Evolutionary conservation across 1,284 basidiomycete genomes (phyloP), one percentile per base, ranked within the genome.

Genomic region (Marasmius fiardii): DNA sequence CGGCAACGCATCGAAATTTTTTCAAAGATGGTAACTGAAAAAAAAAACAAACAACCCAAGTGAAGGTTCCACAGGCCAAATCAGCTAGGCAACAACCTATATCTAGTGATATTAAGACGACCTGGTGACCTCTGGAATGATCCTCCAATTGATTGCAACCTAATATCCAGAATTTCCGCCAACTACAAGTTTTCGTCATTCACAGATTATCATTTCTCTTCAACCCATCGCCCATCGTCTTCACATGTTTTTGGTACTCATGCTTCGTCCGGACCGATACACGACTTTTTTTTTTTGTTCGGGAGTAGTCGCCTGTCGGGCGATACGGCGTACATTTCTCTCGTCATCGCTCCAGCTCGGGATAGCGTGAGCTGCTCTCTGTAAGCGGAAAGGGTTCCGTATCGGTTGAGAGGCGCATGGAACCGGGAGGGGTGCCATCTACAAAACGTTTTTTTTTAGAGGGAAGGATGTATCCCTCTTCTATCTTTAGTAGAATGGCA

Each of bases 311-410:
- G 53, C 8, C n/a, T n/a, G 63, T 59, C 44, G 62, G 60, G 1
- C 63, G 61, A 51, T n/a, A n/a, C n/a, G n/a, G n/a, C n/a, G n/a
- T 59, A 55, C 6, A 64, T 61, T 49, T 64, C 63, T 24, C 54
- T 8, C 60, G 60, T 5, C 16, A 21, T 6, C 55, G 24, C 35
- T 57, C 53, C 47, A 64, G 18, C 16, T 45, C 52, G n/a, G 4
- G 50, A 26, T 12, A 61, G n/a, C n/a, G n/a, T n/a, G n/a, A n/a
- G n/a, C n/a, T n/a, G n/a, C n/a, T 61, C 50, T 61, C 21, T 0
- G 55, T 16, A 5, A 58, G 44, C 16, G 31, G 60, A n/a, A 11
- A 59, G 59, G 4, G 28, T 10, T 31, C 20, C 10, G 24, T n/a
- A n/a, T n/a, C n/a, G n/a, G n/a, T n/a, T 12, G 5, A 37, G 24